These are phyloP conservation scores for Trifolium fragiferum DNA, from an alignment of 306 rosid species.

Conservation along the genomic window DNA sequence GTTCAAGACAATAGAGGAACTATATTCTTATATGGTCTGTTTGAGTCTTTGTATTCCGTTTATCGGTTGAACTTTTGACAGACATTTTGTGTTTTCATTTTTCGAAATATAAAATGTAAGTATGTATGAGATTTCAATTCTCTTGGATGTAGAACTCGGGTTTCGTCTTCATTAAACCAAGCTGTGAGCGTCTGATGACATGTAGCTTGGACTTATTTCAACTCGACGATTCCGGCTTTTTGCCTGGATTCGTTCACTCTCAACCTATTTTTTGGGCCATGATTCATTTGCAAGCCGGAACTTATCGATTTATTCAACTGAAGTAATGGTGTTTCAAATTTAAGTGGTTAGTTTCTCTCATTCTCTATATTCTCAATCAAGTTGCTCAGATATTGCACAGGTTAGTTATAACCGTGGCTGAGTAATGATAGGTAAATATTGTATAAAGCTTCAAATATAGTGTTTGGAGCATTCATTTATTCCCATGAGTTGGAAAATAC, in stretches of 20 bases:
- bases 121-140: conserved; percentile 26
- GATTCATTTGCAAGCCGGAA: conserved; percentile 6
- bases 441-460: conserved; percentile 22
- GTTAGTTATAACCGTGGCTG: not conserved
- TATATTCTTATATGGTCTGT: conserved; percentile 16
- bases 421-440: not conserved
- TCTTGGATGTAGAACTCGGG: not conserved
- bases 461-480: conserved; percentile 12
- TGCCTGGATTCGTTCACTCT: not conserved
- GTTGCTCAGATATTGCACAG: conserved; percentile 7
- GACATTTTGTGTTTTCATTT: conserved; percentile 5
- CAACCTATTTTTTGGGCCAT: not conserved
- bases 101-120: conserved; percentile 35
- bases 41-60: conserved; percentile 31
- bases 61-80: conserved; percentile 40
- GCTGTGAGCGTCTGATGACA: not conserved
- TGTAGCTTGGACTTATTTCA: conserved; percentile 1
- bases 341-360: conserved; percentile 7
- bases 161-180: not conserved
- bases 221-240: not conserved
- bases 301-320: conserved; percentile 8
- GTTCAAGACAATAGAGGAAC: not conserved
- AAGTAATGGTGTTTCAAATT: not conserved
- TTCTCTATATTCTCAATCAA: conserved; percentile 8
- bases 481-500: not conserved